Evolutionary conservation across 2,329 filamentous ascomycete species (phyloP).

Genomic region (Periglandula ipomoeae): DNA sequence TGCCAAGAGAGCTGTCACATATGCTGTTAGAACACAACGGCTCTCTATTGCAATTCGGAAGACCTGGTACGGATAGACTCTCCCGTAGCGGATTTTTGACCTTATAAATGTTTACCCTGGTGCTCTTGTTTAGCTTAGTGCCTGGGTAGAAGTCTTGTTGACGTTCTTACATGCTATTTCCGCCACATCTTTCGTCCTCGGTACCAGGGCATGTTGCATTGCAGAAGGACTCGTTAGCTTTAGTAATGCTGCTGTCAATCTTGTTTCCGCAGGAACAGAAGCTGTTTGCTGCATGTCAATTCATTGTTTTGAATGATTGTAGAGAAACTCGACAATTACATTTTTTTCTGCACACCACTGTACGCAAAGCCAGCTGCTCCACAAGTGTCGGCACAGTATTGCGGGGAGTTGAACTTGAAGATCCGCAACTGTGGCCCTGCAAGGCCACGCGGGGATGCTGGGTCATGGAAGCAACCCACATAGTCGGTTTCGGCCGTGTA

Average conservation of each 20-base stretch:
- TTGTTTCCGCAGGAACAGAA: neutral
- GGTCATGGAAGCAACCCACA: neutral
- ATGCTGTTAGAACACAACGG: conserved; percentile 26
- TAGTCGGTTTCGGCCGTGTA: neutral
- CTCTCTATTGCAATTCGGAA: conserved; percentile 15
- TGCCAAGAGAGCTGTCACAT: conserved; percentile 32
- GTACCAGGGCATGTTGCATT: neutral
- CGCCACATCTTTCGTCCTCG: neutral
- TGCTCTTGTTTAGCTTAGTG: neutral
- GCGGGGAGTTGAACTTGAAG: neutral
- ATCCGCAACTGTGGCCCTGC: neutral
- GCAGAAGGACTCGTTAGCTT: neutral
- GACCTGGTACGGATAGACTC: conserved; percentile 2
- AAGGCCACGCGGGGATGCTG: neutral
- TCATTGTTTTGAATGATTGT: neutral
- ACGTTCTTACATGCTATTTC: neutral
- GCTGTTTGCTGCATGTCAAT: neutral
- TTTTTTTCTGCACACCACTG: conserved; percentile 9
- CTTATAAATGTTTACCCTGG: neutral
- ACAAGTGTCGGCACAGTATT: conserved; percentile 12
- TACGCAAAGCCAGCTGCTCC: conserved; percentile 11
- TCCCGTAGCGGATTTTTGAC: neutral
- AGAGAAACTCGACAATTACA: conserved; percentile 1
- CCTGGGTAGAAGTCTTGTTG: neutral
- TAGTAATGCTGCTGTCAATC: neutral